Percentiles rank a stretch among this genome's conserved stretches.
These are phyloP conservation scores for Ogataea pignaliae DNA, from an alignment of 805 yeast genomes.

Conservation along the genomic window DNA sequence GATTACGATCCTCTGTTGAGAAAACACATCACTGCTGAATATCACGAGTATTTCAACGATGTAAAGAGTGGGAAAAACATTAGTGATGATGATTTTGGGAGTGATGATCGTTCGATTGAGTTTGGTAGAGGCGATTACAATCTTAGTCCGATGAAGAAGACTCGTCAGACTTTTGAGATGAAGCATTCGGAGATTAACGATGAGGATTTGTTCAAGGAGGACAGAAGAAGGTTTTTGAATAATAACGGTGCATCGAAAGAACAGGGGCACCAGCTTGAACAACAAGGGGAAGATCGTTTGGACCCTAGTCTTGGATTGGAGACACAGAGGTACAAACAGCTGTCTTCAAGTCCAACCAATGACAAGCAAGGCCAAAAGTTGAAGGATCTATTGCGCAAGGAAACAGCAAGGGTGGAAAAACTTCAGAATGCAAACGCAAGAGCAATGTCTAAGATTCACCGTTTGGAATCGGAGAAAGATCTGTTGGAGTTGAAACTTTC, in stretches of 20 bases:
- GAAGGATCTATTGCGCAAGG: no score
- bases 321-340: conserved; percentile 11
- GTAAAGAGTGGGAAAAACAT: conserved; percentile 3
- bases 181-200: neutral
- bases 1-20: conserved; percentile 29
- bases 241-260: no score
- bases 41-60: conserved; percentile 19
- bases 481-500: no score
- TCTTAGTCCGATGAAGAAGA: conserved; percentile 24
- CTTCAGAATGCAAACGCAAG: no score
- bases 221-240: no score
- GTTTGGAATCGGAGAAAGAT: no score
- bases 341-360: no score
- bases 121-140: conserved; percentile 25
- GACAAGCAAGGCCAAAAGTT: no score
- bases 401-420: no score
- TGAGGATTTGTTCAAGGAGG: no score
- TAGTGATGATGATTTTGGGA: conserved; percentile 4
- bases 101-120: conserved; percentile 21
- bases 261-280: no score
- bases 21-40: conserved; percentile 25
- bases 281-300: neutral
- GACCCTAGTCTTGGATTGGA: conserved; percentile 6
- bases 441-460: no score
- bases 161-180: conserved; percentile 4